These are phyloP conservation scores for Tylopilus plumbeoviolaceoides DNA, from an alignment of 768 basidiomycete genomes.

Conservation along the genomic window DNA sequence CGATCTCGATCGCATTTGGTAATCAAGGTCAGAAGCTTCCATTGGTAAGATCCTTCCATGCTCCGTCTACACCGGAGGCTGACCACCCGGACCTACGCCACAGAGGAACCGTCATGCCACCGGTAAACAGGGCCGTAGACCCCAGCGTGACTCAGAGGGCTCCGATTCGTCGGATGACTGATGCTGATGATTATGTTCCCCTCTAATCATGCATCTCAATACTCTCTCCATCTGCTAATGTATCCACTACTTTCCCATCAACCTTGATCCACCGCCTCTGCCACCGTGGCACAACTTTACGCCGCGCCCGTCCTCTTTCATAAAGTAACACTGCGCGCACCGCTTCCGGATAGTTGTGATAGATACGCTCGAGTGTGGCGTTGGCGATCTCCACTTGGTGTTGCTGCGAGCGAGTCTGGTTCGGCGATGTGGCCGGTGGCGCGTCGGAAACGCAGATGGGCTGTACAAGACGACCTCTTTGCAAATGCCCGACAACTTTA, in stretches of 20 bases:
- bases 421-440: conserved; percentile 17
- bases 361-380: conserved; percentile 43
- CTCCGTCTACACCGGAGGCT: conserved; percentile 19
- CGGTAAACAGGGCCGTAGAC: conserved; percentile 53
- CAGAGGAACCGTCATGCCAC: conserved; percentile 82
- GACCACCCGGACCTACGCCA: conserved; percentile 15
- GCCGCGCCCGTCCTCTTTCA: conserved; percentile 30
- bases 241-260: conserved; percentile 20
- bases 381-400: conserved; percentile 32
- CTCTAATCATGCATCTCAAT: conserved; percentile 15
- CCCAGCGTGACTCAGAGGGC: conserved; percentile 55
- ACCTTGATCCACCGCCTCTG: conserved; percentile 19
- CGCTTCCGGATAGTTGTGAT: conserved; percentile 48
- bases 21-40: conserved; percentile 90
- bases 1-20: conserved; percentile 82
- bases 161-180: conserved; percentile 66
- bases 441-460: conserved; percentile 32
- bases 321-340: conserved; percentile 32
- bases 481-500: conserved; percentile 44
- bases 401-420: conserved; percentile 22
- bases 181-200: too few relatives aligned
- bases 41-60: conserved; percentile 50
- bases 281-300: conserved; percentile 11
- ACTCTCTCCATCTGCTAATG: conserved; percentile 17
- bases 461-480: conserved; percentile 45